A percentile compares a stretch with the other conserved stretches of the same genome.
Evolutionary conservation across 2,329 filamentous ascomycete species (phyloP).

Genomic region (Talaromyces sp.): DNA sequence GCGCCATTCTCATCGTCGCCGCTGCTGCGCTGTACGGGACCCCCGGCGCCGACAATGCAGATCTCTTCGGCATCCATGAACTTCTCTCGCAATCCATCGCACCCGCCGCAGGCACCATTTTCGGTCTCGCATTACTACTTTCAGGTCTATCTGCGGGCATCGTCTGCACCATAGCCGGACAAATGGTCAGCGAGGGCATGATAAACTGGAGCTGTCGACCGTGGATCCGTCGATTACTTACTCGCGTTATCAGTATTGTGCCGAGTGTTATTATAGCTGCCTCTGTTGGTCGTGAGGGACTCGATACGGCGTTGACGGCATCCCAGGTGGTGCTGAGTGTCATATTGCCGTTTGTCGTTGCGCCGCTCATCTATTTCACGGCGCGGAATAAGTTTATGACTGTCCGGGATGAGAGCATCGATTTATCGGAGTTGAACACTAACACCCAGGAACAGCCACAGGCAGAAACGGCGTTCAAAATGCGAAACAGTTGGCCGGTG

Average conservation of each 20-base stretch:
- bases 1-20: conserved; percentile 76
- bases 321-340: conserved; percentile 76
- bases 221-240: conserved; percentile 76
- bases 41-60: conserved; percentile 62
- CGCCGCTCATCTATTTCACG: conserved; percentile 83
- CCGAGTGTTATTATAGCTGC: conserved; percentile 81
- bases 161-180: conserved; percentile 83
- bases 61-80: conserved; percentile 79
- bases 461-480: conserved; percentile 47
- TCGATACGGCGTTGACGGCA: conserved; percentile 70
- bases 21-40: conserved; percentile 71
- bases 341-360: conserved; percentile 77
- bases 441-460: too few species aligned
- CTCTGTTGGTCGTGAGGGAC: conserved; percentile 68
- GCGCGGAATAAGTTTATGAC: conserved; percentile 78
- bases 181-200: conserved; percentile 85
- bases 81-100: conserved; percentile 69
- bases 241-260: conserved; percentile 75
- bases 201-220: conserved; percentile 71
- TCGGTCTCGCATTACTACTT: conserved; percentile 75
- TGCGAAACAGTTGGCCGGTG: conserved; percentile 71
- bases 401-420: conserved; percentile 51
- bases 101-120: conserved; percentile 76
- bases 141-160: conserved; percentile 80
- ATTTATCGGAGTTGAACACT: background rate